Evolutionary conservation across 2,329 filamentous ascomycete genomes (phyloP).

Genomic region (Periconia macrospinosa): DNA sequence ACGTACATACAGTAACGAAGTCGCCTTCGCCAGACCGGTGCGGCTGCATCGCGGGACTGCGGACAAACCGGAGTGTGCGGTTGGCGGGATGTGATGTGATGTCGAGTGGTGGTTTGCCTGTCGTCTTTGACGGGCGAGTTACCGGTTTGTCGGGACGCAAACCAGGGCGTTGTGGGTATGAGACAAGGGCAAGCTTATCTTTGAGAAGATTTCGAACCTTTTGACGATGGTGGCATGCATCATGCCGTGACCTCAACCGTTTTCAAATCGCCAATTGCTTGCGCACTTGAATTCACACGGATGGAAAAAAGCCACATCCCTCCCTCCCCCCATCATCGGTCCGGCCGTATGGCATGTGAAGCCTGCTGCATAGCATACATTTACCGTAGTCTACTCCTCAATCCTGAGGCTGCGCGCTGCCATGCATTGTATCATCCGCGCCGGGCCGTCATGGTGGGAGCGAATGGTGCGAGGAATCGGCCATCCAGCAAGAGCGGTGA

Average conservation of each 20-base stretch:
- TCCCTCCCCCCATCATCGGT: neutral
- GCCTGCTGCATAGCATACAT: neutral
- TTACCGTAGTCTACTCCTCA: neutral
- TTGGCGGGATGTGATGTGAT: neutral
- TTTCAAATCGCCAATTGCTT: constrained; percentile 1
- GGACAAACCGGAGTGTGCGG: neutral
- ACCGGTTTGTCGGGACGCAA: constrained; percentile 28
- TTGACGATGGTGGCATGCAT: neutral
- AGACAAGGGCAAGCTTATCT: constrained; percentile 38
- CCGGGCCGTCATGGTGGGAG: too few relatives aligned
- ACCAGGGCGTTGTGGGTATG: neutral
- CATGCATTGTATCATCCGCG: too few relatives aligned
- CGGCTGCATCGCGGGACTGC: neutral
- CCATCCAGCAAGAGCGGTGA: neutral
- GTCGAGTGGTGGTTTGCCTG: constrained; percentile 15
- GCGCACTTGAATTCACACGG: neutral
- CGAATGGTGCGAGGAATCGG: too few relatives aligned
- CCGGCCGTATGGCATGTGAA: neutral
- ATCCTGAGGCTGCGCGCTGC: neutral
- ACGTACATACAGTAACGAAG: neutral
- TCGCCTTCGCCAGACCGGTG: too few relatives aligned
- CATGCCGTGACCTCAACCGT: neutral
- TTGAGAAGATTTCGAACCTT: constrained; percentile 4
- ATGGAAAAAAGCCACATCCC: neutral
- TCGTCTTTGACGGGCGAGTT: constrained; percentile 9